A percentile compares a stretch with the other conserved stretches of the same genome.
Conservation (phyloP, 2,329 filamentous ascomycete genomes). For the Pyricularia grisea region DNA sequence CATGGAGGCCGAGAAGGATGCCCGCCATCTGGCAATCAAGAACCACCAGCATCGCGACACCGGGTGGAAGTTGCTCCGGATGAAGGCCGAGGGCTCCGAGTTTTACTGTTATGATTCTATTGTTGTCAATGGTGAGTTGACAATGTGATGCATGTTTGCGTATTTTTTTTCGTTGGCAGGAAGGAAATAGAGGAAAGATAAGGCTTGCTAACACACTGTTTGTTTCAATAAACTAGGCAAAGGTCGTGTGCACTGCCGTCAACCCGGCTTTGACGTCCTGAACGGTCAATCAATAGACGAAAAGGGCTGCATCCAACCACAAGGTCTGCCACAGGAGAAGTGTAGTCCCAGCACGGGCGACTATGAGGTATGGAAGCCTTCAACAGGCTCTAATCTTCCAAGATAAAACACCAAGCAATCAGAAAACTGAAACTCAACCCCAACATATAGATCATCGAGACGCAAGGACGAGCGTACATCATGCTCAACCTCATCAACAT, state of each 20-base stretch:
- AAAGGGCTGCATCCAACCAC: conserved; percentile 9
- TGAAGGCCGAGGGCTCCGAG: conserved; percentile 11
- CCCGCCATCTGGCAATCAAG: conserved; percentile 10
- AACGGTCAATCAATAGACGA: conserved; percentile 9
- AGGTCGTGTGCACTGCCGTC: conserved; percentile 14
- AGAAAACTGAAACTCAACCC: background rate
- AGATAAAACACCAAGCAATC: too few relatives aligned
- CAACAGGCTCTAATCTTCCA: too few relatives aligned
- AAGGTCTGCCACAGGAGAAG: background rate
- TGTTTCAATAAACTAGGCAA: conserved; percentile 8
- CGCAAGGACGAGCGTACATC: conserved; percentile 8
- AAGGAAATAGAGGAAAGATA: too few relatives aligned
- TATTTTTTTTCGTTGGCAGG: background rate
- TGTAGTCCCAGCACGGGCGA: background rate
- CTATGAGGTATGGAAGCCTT: background rate
- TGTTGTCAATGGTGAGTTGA: conserved; percentile 13
- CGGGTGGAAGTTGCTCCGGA: conserved; percentile 10
- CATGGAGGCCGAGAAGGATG: conserved; percentile 8
- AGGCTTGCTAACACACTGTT: too few relatives aligned
- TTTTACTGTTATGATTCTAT: conserved; percentile 15
- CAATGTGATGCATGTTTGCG: too few relatives aligned
- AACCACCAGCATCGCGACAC: conserved; percentile 11
- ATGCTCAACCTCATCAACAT: conserved; percentile 13
- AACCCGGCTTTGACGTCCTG: conserved; percentile 7
- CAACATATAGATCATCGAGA: conserved; percentile 9